Base-by-base conservation (phyloP, 768 basidiomycete species). In the Lactarius sp. region DNA sequence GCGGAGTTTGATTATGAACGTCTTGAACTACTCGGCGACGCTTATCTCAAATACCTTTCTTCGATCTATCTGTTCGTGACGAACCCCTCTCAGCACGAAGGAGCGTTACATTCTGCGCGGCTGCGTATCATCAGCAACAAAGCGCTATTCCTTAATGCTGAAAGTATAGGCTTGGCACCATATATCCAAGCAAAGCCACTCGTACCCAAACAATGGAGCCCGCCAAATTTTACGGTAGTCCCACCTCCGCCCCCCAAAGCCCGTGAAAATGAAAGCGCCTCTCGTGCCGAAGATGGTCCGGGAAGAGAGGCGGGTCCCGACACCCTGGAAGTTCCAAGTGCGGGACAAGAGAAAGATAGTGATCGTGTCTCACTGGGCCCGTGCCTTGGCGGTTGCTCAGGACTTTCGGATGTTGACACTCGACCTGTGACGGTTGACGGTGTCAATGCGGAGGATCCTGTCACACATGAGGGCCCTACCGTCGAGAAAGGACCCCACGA, bases 1-100 rank as follows among this genome's bases (percentile, higher is more conserved):
- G 78, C 82, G 52, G 90, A 88, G 67, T 79, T 80, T 63, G 82
- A 94, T 75, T 94, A 94, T 73, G 90, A 95, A 74, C 84, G 92
- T 41, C 75, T 93, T 52, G 93, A 94, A 72, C 78, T 93, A 55
- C 80, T 94, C 16, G 92, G 92, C 36, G 93, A 94, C 73, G 83
- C 90, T 27, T 90, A 90, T 72, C 76, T 95, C 65, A 95, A 95
- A 73, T 87, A 87, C 70, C 73, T 93, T 52, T 79, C 85, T 7
- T 87, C 90, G 12, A 77, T 86, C 62, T 88, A 89, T 71, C 80
- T 88, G 36, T 92, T 88, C 70, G 87, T 87, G 51, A 82, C 81
- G 33, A 79, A 85, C 68, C 88, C 90, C 6, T 75, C 78, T 10
- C 77, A 80, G 50, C 80, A 79, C 66, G 91, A 92, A 73, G 85